These are phyloP conservation scores for Periconia sp. DNA, from an alignment of 2,329 filamentous ascomycete genomes.

Conservation along the genomic window DNA sequence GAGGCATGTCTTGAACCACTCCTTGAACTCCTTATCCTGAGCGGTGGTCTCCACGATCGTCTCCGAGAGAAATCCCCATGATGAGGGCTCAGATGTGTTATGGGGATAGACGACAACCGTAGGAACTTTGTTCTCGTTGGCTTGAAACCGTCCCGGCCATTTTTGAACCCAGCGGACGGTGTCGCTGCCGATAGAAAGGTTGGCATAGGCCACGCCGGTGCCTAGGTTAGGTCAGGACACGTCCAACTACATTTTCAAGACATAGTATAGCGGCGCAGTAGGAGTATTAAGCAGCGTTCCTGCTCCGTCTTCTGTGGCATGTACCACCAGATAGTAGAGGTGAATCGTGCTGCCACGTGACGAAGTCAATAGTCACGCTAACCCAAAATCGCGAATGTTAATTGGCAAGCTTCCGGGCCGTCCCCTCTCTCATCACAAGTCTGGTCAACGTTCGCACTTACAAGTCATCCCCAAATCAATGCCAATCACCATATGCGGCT, in stretches of 20 bases:
- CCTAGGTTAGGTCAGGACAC: conserved; percentile 17
- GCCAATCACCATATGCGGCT: conserved; percentile 41
- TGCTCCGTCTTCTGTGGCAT: too few relatives aligned
- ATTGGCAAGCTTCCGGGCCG: too few relatives aligned
- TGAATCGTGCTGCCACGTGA: too few relatives aligned
- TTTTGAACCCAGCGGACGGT: conserved; percentile 49
- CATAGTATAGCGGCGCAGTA: too few relatives aligned
- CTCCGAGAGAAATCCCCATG: conserved; percentile 62
- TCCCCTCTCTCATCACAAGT: not conserved
- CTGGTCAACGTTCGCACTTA: conserved; percentile 29
- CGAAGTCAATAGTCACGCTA: too few relatives aligned
- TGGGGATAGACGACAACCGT: conserved; percentile 58
- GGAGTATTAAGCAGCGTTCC: too few relatives aligned
- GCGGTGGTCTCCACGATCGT: conserved; percentile 44
- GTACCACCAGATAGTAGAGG: too few relatives aligned
- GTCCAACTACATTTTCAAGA: too few relatives aligned
- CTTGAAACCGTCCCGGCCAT: conserved; percentile 61
- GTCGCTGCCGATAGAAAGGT: conserved; percentile 42
- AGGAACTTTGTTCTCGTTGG: conserved; percentile 62
- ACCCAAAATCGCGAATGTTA: too few relatives aligned
- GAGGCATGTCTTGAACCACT: conserved; percentile 65
- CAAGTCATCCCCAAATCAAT: conserved; percentile 48
- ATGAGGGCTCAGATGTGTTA: conserved; percentile 44
- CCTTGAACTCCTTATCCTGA: conserved; percentile 51
- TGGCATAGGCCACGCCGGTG: conserved; percentile 47